These are phyloP conservation scores for Arachnomyces sp. DNA, from an alignment of 2,329 filamentous ascomycete genomes.

Conservation along the genomic window DNA sequence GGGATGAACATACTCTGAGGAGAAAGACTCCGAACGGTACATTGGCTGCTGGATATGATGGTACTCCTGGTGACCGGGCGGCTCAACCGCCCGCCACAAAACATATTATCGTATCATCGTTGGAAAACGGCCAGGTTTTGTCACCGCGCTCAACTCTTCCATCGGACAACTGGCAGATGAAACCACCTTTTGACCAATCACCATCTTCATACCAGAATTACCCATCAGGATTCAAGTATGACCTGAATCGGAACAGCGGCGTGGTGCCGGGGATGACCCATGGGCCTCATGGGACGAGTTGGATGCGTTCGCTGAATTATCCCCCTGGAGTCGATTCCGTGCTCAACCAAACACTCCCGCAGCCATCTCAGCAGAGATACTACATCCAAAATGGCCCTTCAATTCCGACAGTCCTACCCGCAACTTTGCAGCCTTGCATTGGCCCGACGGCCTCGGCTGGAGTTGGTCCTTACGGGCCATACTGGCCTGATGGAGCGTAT, in stretches of 20 bases:
- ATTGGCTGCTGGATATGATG: slow-evolving; percentile 84
- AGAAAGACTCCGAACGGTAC: slow-evolving; percentile 94
- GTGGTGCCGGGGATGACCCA: slow-evolving; percentile 23
- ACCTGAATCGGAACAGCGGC: slow-evolving; percentile 20
- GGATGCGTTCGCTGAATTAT: slow-evolving; percentile 38
- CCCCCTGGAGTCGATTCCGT: slow-evolving; percentile 53
- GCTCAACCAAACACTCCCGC: slow-evolving; percentile 49
- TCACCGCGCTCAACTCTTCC: slow-evolving; percentile 25
- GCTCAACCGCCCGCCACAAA: slow-evolving; percentile 71
- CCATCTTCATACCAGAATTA: slow-evolving; percentile 29
- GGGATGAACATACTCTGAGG: slow-evolving; percentile 68
- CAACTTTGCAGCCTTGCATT: slow-evolving; percentile 49
- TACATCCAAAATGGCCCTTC: slow-evolving; percentile 42
- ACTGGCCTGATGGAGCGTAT: slow-evolving; percentile 57
- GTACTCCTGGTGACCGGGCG: slow-evolving; percentile 64
- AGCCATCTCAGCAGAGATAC: slow-evolving; percentile 32
- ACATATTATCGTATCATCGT: slow-evolving; percentile 67
- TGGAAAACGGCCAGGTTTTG: slow-evolving; percentile 33
- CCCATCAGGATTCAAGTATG: slow-evolving; percentile 32
- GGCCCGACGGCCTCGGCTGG: slow-evolving; percentile 53
- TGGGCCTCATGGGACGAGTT: slow-evolving; percentile 29
- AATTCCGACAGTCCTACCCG: slow-evolving; percentile 53
- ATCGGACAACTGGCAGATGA: slow-evolving; percentile 26
- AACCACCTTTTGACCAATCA: slow-evolving; percentile 20
- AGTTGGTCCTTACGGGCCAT: slow-evolving; percentile 52